Evolutionary conservation across 495 filamentous ascomycete species (phyloP).

Genomic region (Penicillium angulare): DNA sequence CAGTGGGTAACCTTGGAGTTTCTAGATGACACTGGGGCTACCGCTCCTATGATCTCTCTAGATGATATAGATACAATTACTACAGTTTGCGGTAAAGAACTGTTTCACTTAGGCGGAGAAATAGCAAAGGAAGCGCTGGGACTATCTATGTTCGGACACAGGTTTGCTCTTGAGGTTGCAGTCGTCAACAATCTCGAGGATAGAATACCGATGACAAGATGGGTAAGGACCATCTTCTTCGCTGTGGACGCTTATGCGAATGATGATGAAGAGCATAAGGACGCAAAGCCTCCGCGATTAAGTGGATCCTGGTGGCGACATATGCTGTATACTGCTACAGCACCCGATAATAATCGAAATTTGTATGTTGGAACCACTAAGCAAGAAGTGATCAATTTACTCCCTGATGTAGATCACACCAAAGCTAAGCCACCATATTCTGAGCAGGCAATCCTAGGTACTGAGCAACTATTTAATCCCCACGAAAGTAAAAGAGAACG

Average conservation of each 20-base stretch:
- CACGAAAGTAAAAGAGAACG: too few relatives aligned
- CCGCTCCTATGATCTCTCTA: background rate
- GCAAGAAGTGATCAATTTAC: too few relatives aligned
- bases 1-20: background rate
- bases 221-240: background rate
- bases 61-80: background rate
- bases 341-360: background rate
- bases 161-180: background rate
- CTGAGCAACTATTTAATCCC: too few relatives aligned
- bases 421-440: too few relatives aligned
- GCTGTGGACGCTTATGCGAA: too few relatives aligned
- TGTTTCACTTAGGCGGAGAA: background rate
- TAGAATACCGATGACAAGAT: background rate
- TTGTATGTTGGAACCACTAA: background rate
- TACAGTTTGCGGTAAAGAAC: background rate
- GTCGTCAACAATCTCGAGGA: background rate
- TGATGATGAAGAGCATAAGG: too few relatives aligned
- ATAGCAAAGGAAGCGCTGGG: background rate
- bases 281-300: background rate
- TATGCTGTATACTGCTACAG: conserved; percentile 8
- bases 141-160: background rate
- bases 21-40: background rate
- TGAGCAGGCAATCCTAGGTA: too few relatives aligned
- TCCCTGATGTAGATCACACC: too few relatives aligned
- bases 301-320: conserved; percentile 6